Evolutionary conservation across 176 grass and related monocot species (phyloP).

Genomic region (Pontederia paniculata): DNA sequence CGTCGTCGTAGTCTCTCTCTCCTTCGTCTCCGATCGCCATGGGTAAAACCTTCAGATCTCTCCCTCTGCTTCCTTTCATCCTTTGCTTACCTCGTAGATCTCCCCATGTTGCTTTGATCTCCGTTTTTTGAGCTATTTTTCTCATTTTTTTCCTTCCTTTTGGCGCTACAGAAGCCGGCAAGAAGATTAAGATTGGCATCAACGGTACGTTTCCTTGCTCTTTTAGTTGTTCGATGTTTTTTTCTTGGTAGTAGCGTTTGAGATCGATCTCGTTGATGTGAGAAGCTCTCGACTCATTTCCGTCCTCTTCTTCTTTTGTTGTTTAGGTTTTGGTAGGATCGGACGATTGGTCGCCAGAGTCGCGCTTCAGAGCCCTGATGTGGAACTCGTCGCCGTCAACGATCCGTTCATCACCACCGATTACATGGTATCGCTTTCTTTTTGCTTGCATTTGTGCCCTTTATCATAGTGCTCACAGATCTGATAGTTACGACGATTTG

Average conservation of each 20-base stretch:
- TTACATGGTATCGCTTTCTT: conserved; percentile 37
- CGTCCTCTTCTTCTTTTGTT: background rate
- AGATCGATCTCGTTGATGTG: background rate
- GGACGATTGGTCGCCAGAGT: conserved; percentile 45
- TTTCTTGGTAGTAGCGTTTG: background rate
- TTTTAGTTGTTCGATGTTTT: conserved; percentile 2
- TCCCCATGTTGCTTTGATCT: background rate
- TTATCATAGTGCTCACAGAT: too few relatives aligned
- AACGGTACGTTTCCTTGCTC: conserved; percentile 26
- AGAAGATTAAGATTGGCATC: conserved; percentile 62
- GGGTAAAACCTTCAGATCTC: background rate
- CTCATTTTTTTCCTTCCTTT: conserved; percentile 20
- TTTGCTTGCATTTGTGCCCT: background rate
- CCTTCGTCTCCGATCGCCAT: background rate
- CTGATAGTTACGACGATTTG: too few relatives aligned
- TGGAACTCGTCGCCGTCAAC: conserved; percentile 51
- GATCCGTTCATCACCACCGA: conserved; percentile 55
- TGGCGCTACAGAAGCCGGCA: conserved; percentile 10
- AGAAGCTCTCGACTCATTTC: background rate
- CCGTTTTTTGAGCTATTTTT: background rate
- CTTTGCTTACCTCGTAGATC: background rate
- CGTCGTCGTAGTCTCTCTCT: background rate
- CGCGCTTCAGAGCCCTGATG: conserved; percentile 46
- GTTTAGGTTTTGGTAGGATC: conserved; percentile 50
- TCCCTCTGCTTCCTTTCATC: background rate